These are phyloP conservation scores for Withania somnifera DNA, from an alignment of 305 asterid genomes.

Conservation along the genomic window DNA sequence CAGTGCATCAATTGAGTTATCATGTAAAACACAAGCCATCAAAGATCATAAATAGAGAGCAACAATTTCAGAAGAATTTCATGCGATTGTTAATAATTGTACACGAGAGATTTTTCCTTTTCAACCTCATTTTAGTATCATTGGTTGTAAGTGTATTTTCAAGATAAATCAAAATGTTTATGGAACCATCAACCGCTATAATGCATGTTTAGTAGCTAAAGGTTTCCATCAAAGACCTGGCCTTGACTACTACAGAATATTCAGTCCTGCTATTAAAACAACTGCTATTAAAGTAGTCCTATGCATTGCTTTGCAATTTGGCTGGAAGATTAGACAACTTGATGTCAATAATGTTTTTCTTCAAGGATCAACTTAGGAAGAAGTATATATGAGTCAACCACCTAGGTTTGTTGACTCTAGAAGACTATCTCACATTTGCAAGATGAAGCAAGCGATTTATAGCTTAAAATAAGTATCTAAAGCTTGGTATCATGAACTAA, in stretches of 20 bases:
- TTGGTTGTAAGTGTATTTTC: background rate
- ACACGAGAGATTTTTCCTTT: background rate
- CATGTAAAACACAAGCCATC: background rate
- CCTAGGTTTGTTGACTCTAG: background rate
- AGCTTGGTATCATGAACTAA: background rate
- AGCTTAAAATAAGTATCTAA: no score
- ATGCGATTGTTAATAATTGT: background rate
- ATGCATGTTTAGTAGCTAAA: background rate
- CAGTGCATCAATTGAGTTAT: background rate
- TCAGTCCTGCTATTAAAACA: background rate
- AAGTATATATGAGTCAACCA: background rate
- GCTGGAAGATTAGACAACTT: background rate
- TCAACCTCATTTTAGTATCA: background rate
- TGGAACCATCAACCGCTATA: background rate
- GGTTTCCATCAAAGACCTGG: background rate
- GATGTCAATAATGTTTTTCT: background rate
- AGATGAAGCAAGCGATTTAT: background rate
- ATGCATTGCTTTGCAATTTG: background rate
- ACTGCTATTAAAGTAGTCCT: background rate
- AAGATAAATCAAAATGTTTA: background rate
- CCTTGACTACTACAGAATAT: background rate
- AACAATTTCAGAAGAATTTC: background rate
- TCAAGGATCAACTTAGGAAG: background rate
- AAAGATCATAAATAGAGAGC: background rate
- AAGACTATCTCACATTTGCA: background rate